Conservation (phyloP, 2,329 filamentous ascomycete species). For the Colletotrichum musae region DNA sequence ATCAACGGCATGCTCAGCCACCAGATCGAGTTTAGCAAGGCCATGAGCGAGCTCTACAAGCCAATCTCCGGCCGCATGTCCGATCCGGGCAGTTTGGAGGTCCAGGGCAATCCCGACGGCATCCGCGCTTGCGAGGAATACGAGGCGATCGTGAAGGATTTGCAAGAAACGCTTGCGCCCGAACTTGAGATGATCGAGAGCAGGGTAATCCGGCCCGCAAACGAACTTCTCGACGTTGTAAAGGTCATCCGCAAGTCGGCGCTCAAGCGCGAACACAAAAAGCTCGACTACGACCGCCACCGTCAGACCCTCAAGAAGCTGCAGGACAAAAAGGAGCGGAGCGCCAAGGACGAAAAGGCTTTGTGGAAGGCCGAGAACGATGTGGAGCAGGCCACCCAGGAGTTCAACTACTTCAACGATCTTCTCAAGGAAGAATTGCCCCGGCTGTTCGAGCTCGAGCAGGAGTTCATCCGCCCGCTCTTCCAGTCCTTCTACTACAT, state of each 20-base stretch:
- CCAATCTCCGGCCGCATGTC: conserved; percentile 97
- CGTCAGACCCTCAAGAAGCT: conserved; percentile 89
- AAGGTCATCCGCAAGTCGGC: conserved; percentile 93
- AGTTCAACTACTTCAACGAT: conserved; percentile 98
- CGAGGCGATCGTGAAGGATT: conserved; percentile 88
- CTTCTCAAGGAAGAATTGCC: conserved; percentile 96
- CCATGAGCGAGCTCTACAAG: conserved; percentile 97
- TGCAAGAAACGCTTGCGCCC: conserved; percentile 89
- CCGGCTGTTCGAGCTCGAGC: conserved; percentile 89
- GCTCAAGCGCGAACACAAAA: conserved; percentile 95
- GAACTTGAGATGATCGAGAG: conserved; percentile 98
- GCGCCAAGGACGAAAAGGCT: conserved; percentile 96
- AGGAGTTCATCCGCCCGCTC: conserved; percentile 94
- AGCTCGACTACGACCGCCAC: conserved; percentile 95
- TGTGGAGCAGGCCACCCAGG: conserved; percentile 90
- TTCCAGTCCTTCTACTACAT: conserved; percentile 99
- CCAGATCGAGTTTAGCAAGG: conserved; percentile 98
- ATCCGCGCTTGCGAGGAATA: conserved; percentile 98
- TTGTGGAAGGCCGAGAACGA: conserved; percentile 96
- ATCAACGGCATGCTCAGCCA: conserved; percentile 98
- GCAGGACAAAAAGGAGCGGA: conserved; percentile 97
- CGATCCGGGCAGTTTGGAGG: conserved; percentile 86
- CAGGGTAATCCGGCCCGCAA: conserved; percentile 90
- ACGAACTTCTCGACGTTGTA: conserved; percentile 94
- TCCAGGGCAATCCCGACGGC: conserved; percentile 91